Conservation (phyloP, 345 rosid genomes). For the Euphorbia peplus region DNA sequence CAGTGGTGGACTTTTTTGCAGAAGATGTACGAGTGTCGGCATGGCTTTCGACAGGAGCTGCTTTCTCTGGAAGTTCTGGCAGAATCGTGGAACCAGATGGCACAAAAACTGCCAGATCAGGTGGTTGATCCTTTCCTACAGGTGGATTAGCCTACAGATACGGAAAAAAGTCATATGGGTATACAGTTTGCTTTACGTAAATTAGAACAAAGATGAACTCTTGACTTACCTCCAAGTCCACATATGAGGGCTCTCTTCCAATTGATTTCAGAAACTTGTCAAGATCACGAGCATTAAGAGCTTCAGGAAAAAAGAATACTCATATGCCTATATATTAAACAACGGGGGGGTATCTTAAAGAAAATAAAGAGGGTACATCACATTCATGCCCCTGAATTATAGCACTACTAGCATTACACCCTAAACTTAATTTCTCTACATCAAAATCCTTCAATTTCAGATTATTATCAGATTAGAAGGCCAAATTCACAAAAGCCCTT, state of each 20-base stretch:
- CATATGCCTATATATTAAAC: neutral
- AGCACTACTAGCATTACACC: too few relatives aligned
- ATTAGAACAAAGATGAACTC: constrained; percentile 11
- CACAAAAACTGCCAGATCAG: constrained; percentile 77
- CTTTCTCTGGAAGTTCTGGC: constrained; percentile 45
- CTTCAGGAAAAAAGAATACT: constrained; percentile 35
- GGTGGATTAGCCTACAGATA: constrained; percentile 59
- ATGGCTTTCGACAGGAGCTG: constrained; percentile 31
- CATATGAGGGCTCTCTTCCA: constrained; percentile 57
- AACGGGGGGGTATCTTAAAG: constrained; percentile 9
- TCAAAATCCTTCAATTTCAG: too few relatives aligned
- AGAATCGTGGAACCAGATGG: constrained; percentile 54
- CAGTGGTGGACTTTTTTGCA: constrained; percentile 36
- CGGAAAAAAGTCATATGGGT: neutral
- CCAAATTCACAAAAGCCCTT: too few relatives aligned
- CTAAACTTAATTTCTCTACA: too few relatives aligned
- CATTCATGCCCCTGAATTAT: too few relatives aligned
- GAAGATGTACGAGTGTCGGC: constrained; percentile 27
- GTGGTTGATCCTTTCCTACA: constrained; percentile 93
- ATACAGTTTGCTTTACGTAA: neutral
- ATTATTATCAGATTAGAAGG: too few relatives aligned
- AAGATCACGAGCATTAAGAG: constrained; percentile 52
- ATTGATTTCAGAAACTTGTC: constrained; percentile 76
- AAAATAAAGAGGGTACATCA: too few relatives aligned
- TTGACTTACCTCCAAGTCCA: constrained; percentile 69